Base-by-base conservation (phyloP, 2,329 filamentous ascomycete genomes). In the Stagonosporopsis rhizophila region DNA sequence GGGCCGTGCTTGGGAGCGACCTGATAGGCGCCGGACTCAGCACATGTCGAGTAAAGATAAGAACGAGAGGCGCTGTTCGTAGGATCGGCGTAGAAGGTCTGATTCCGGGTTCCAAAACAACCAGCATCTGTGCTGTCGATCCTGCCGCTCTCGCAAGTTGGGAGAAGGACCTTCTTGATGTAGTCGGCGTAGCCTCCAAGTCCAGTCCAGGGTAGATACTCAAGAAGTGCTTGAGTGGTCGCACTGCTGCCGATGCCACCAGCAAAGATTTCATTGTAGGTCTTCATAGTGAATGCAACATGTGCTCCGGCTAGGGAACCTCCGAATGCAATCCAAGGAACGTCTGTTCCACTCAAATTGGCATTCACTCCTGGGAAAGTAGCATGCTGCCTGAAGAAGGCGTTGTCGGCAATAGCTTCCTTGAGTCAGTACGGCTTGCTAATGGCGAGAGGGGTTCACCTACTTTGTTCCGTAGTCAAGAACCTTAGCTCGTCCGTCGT, bases 161-260 rank as follows among this genome's bases (percentile, higher is more conserved):
- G 77, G 2, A 82, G 66, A 11, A 82, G 71, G 12, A 76, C 70
- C 3, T 74, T 72, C 65, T 83, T 81, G 41, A 85, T 70, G 56
- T 84, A 84, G 55, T 80, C 77, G 6, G 81, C 81, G 59, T 84
- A 84, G 48, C 78, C 80, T 17, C 82, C 82, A 1, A 84, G 71
- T 14, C 80, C 80, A 3, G 74, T 75, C 82, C 82, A 84, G 1
- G 81, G 67, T 52, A 80, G 78, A 53, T 83, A 83, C 9, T 75
- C 77, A 5, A 79, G 66, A 3, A 75, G 61, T 0, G 75, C 75
- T 17, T 79, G 70, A 17, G 80, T 72, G 0, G 79, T 77, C 1
- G 77, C 81, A 34, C 79, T 81, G 12, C 79, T 74, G 9, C 79
- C 80, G 55, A 83, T 83, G 12, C 80, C 82, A 14, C 79, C 82